Percentiles rank a stretch among this genome's conserved stretches.
phyloP scores from a whole-genome alignment of 1,139 yeast genomes.

The Saccharomycopsis crataegensis region DNA sequence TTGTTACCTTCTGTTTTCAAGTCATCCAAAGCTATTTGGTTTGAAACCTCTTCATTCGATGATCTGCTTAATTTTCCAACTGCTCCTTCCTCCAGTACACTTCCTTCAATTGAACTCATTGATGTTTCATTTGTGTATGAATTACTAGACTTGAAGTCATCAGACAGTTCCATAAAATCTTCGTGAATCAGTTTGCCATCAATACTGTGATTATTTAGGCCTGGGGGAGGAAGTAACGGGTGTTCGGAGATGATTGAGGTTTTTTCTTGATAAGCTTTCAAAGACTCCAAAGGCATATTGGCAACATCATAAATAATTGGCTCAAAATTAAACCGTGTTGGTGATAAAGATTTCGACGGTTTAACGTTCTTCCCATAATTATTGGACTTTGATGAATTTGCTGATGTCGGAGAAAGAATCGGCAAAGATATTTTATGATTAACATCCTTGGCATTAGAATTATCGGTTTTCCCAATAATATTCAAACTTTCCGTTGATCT shows the following conservation, averaged over 20 bases:
- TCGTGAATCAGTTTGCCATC: constrained; percentile 2
- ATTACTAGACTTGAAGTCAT: constrained; percentile 2
- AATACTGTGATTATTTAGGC: not conserved
- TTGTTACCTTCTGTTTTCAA: not conserved
- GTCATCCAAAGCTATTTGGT: not conserved
- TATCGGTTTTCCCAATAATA: constrained; percentile 2
- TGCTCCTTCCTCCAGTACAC: not conserved
- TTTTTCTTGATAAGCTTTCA: constrained; percentile 11
- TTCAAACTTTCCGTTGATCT: constrained; percentile 37
- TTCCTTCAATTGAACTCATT: constrained; percentile 5
- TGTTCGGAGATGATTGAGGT: not conserved
- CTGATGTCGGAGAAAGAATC: constrained; percentile 18
- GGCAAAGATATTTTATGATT: constrained; percentile 21
- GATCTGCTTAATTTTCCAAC: not conserved
- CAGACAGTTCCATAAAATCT: not conserved
- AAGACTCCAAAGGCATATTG: constrained; percentile 11
- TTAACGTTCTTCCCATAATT: constrained; percentile 2
- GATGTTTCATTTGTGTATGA: constrained; percentile 9
- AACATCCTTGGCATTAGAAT: constrained; percentile 8
- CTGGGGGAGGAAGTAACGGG: not conserved
- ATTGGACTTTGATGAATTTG: constrained; percentile 11
- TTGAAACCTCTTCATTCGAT: not conserved
- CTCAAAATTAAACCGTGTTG: constrained; percentile 28
- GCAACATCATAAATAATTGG: constrained; percentile 29
- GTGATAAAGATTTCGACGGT: constrained; percentile 20